A percentile compares a stretch with the other conserved stretches of the same genome.
phyloP scores from a whole-genome alignment of 768 basidiomycete genomes.

The Russula sp. region DNA sequence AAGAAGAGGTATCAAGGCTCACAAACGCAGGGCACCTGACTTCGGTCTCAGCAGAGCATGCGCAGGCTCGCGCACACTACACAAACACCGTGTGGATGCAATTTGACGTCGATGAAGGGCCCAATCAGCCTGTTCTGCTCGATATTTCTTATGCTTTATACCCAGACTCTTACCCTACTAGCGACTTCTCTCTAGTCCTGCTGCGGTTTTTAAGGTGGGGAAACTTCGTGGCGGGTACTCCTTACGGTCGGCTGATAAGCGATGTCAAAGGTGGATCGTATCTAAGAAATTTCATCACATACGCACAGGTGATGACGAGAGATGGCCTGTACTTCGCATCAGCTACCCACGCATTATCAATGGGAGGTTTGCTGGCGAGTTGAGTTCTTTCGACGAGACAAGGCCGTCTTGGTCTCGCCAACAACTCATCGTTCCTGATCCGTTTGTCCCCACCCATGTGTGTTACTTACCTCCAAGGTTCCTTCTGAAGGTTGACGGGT shows the following conservation, averaged over 20 bases:
- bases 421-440: constrained; percentile 21
- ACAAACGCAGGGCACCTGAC: neutral
- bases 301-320: neutral
- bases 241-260: neutral
- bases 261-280: constrained; percentile 13
- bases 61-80: constrained; percentile 5
- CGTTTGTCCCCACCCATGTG: constrained; percentile 18
- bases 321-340: constrained; percentile 14
- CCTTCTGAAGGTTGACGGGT: neutral
- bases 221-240: neutral
- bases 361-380: neutral
- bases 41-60: constrained; percentile 4
- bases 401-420: constrained; percentile 14
- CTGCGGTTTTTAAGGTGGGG: constrained; percentile 18
- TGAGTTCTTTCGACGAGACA: constrained; percentile 5
- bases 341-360: neutral
- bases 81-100: constrained; percentile 7
- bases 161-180: neutral
- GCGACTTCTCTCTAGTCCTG: constrained; percentile 9
- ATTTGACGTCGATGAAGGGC: constrained; percentile 2
- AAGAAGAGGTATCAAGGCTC: constrained; percentile 8
- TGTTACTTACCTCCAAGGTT: neutral
- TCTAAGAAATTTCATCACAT: constrained; percentile 10
- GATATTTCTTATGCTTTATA: constrained; percentile 11
- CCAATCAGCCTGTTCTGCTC: constrained; percentile 6